Base-by-base conservation (phyloP, 805 yeast species). In the Kazachstania africana region DNA sequence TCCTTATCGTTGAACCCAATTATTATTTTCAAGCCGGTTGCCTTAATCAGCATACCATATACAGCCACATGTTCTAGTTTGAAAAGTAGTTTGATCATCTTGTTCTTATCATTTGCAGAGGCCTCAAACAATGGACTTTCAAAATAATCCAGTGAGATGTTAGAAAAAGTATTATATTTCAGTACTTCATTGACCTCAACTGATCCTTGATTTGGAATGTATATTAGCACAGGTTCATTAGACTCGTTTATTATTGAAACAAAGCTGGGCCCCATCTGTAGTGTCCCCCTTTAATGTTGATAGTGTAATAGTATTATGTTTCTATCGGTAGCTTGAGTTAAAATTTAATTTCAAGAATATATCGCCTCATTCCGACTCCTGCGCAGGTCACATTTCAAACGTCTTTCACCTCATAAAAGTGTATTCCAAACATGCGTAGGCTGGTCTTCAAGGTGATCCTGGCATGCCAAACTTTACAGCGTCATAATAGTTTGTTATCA, bases 91-190 rank as follows among this genome's bases (percentile, higher is more conserved):
- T 45, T 47, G 6, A 50, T 37, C 2, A 37, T 36, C 3, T 36
- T 36, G n/a, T 38, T 28, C 2, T 36, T 27, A 19, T 45, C 45
- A 3, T 39, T 17, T 15, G 44, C 32, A 9, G 35, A 26, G 52
- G 50, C 48, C 8, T 45, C 40, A 18, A 44, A 47, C 25, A 48
- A 36, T 20, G 37, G 36, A 37, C 54, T 50, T 9, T 45, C 50
- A 28, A 55, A 53, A 28, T 52, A 53, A 26, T 55, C 60, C 22
- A 53, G 20, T 1, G 60, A 45, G 17, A 50, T 45, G 34, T 55
- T 55, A 1, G 57, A 50, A 16, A 52, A 39, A 4, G 51, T 50
- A 30, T 53, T 52, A 35, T 39, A 55, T 32, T 53, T 47, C 17
- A 55, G 32, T 5, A 39, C 48, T 12, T 36, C 31, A 17, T 50